Conservation (phyloP, 176 grass and related monocot species). For the Eremochloa ophiuroides region DNA sequence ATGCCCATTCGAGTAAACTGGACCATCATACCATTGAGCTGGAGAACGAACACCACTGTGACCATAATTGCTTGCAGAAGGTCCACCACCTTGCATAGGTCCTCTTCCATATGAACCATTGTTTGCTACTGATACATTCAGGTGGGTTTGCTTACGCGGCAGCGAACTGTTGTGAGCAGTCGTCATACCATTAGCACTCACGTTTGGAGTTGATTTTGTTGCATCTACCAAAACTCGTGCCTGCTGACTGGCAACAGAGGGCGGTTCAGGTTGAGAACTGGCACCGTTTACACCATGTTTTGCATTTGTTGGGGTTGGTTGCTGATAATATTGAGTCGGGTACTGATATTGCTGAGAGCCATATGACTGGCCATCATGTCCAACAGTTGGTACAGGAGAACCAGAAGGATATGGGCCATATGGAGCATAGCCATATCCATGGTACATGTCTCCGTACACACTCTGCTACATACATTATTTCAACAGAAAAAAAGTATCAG, state of each 20-base stretch:
- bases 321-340: conserved; percentile 62
- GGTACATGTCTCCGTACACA: conserved; percentile 83
- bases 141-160: conserved; percentile 47
- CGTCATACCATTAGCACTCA: conserved; percentile 44
- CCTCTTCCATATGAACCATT: conserved; percentile 54
- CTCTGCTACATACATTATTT: conserved; percentile 54
- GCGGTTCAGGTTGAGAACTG: conserved; percentile 47
- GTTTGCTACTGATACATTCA: conserved; percentile 41
- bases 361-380: conserved; percentile 74
- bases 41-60: conserved; percentile 53
- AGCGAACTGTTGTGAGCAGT: conserved; percentile 34
- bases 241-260: conserved; percentile 49
- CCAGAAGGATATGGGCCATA: conserved; percentile 78
- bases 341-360: conserved; percentile 83
- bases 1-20: conserved; percentile 64
- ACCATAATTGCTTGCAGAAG: conserved; percentile 50
- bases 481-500: not conserved
- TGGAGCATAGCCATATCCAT: conserved; percentile 84
- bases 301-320: conserved; percentile 40
- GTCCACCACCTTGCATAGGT: conserved; percentile 48
- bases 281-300: conserved; percentile 39
- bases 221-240: conserved; percentile 36
- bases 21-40: conserved; percentile 62
- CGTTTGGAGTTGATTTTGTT: conserved; percentile 35
- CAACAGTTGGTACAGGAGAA: conserved; percentile 67